Evolutionary conservation across 495 filamentous ascomycete species (phyloP), one percentile per base, ranked within the genome.

Genomic region (Tricharina praecox): DNA sequence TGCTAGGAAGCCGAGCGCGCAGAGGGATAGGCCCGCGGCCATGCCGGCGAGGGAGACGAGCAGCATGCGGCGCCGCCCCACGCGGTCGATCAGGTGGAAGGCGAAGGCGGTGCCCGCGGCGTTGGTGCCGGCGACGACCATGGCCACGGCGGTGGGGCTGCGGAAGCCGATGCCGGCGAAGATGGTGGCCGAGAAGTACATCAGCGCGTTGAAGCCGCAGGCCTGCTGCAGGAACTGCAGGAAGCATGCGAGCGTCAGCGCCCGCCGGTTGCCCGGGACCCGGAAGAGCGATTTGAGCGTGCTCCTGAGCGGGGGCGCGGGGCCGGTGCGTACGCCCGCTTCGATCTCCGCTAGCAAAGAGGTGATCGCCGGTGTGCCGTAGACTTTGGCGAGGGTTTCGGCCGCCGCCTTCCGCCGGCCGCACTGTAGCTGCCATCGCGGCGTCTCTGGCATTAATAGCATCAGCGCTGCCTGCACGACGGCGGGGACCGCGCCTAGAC

Each of bases 121-220:
- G 53, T 95, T 95, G 15, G 86, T 88, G 53, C 75, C 58, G 1
- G 87, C 87, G 25, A 94, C 79, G 3, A 76, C 76, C 33, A 93
- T 71, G 2, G 84, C 82, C 2, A 79, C 85, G 37, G 88, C 69
- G 0, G 83, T 93, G 21, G 87, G 87, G 15, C 75, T 78, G 24
- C 70, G 69, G 62, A 94, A 93, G 2, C 80, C 79, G 18, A 93
- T 67, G 23, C 85, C 65, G 9, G 76, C 69, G 61, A 95, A 95
- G 24, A 95, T 84, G 3, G 85, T 93, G 3, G 85, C 82, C 4
- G 84, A 87, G 62, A 87, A 94, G 61, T 95, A 95, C 87, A 95
- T 95, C 10, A 94, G 70, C 38, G 79, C 81, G 64, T 93, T 93
- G 62, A 93, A 95, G 4, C 87, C 87, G 52, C 80, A 90, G 13